These are phyloP conservation scores for Trichophyton rubrum DNA, from an alignment of 2,329 filamentous ascomycete genomes.

Conservation along the genomic window DNA sequence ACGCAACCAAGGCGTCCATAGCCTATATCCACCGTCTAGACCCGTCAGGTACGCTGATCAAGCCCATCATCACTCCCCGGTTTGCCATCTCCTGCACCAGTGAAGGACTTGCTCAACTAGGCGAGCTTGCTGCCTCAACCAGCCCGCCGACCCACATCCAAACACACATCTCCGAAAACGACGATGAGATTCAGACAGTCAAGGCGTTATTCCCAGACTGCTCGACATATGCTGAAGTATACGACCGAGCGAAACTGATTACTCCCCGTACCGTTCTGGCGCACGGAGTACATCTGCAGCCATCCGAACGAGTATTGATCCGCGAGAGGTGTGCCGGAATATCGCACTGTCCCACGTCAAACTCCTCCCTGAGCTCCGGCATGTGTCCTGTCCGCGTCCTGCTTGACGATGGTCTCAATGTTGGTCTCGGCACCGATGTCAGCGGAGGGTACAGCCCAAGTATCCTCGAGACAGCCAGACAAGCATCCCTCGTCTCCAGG, in stretches of 20 bases:
- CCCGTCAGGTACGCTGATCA: slow-evolving; percentile 48
- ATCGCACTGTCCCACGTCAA: slow-evolving; percentile 77
- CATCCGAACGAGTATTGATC: slow-evolving; percentile 55
- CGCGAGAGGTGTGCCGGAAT: slow-evolving; percentile 52
- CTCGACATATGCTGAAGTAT: slow-evolving; percentile 60
- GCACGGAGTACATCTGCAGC: slow-evolving; percentile 65
- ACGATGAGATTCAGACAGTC: slow-evolving; percentile 60
- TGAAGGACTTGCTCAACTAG: slow-evolving; percentile 50
- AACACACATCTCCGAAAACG: slow-evolving; percentile 84
- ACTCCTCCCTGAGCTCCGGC: slow-evolving; percentile 69
- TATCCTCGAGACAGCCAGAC: slow-evolving; percentile 69
- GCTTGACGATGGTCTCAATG: slow-evolving; percentile 59
- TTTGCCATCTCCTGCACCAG: slow-evolving; percentile 46
- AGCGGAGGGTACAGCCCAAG: slow-evolving; percentile 74
- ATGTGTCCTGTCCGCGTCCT: slow-evolving; percentile 62
- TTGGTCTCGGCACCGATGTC: slow-evolving; percentile 85
- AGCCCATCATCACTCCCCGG: slow-evolving; percentile 64
- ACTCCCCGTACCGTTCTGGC: slow-evolving; percentile 66
- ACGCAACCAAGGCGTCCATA: slow-evolving; percentile 48
- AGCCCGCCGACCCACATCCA: slow-evolving; percentile 54
- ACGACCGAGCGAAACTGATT: slow-evolving; percentile 60
- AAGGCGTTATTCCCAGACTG: slow-evolving; percentile 52
- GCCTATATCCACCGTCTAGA: slow-evolving; percentile 56
- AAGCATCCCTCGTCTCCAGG: slow-evolving; percentile 66
- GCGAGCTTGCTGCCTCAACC: slow-evolving; percentile 49